phyloP scores from a whole-genome alignment of 176 grass and related monocot species.

The Oryza meyeriana region DNA sequence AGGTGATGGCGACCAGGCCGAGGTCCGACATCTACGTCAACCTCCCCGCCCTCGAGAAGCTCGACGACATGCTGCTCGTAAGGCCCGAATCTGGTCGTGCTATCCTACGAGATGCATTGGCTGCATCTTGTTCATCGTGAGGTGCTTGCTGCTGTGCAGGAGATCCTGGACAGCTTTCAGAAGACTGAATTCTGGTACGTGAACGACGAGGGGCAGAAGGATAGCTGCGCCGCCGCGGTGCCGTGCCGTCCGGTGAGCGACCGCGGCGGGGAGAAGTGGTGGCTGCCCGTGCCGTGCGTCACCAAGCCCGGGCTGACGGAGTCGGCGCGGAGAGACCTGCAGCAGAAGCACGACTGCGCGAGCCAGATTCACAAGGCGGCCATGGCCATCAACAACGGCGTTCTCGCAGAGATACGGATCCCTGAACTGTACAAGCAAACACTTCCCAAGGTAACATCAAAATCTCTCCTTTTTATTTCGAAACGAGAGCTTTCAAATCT shows the following conservation, averaged over 20 bases:
- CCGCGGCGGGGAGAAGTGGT: conserved; percentile 74
- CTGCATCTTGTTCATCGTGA: background rate
- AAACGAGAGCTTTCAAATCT: background rate
- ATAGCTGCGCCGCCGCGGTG: conserved; percentile 25
- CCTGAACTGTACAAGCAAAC: conserved; percentile 62
- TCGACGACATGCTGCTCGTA: conserved; percentile 89
- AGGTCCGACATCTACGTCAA: conserved; percentile 80
- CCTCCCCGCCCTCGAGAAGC: conserved; percentile 86
- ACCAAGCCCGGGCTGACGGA: conserved; percentile 62
- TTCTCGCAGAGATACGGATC: conserved; percentile 70
- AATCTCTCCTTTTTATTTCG: background rate
- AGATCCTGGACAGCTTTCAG: conserved; percentile 74
- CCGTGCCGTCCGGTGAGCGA: conserved; percentile 41
- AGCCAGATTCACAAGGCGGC: conserved; percentile 89
- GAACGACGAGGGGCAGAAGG: conserved; percentile 46
- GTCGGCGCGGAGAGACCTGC: conserved; percentile 55
- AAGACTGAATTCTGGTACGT: conserved; percentile 94
- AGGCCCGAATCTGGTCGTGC: background rate
- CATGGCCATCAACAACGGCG: conserved; percentile 79
- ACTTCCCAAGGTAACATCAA: conserved; percentile 56
- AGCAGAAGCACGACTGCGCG: conserved; percentile 68
- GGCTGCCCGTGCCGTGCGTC: conserved; percentile 82
- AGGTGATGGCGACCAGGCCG: conserved; percentile 75
- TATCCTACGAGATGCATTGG: background rate
- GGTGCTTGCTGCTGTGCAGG: conserved; percentile 36